Conservation (phyloP, 1,284 basidiomycete genomes). For the Rhodotorula sp. region DNA sequence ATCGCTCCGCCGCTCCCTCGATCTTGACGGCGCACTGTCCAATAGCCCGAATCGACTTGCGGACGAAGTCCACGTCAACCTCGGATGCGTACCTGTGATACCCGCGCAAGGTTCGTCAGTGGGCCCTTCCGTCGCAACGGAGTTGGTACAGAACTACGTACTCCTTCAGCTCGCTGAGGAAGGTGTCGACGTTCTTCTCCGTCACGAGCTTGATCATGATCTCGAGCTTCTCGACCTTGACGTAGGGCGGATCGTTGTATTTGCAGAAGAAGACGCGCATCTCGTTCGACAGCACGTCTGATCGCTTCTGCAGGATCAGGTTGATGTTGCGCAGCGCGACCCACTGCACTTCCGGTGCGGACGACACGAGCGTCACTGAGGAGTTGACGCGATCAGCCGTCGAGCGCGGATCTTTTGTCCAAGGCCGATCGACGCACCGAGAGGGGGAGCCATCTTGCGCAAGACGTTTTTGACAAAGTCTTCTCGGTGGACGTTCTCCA, state of each 20-base stretch:
- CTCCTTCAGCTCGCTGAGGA: slow-evolving; percentile 95
- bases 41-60: slow-evolving; percentile 89
- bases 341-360: slow-evolving; percentile 78
- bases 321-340: slow-evolving; percentile 96
- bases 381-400: neutral
- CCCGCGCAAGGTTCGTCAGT: neutral
- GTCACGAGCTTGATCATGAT: slow-evolving; percentile 95
- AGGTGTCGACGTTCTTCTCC: slow-evolving; percentile 88
- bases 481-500: slow-evolving; percentile 76
- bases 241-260: slow-evolving; percentile 97
- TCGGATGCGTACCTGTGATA: slow-evolving; percentile 80
- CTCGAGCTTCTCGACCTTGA: slow-evolving; percentile 96
- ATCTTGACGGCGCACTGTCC: slow-evolving; percentile 97
- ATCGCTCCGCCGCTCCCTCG: slow-evolving; percentile 85
- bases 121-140: neutral
- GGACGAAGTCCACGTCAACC: slow-evolving; percentile 97
- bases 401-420: too few relatives aligned
- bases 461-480: slow-evolving; percentile 83
- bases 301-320: slow-evolving; percentile 86
- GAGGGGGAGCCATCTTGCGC: slow-evolving; percentile 95
- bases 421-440: slow-evolving; percentile 53
- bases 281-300: slow-evolving; percentile 86
- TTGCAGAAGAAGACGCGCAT: slow-evolving; percentile 99
- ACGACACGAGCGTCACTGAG: slow-evolving; percentile 59
- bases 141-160: slow-evolving; percentile 50